Evolutionary conservation across 768 basidiomycete species (phyloP).

Genomic region (Rhizopogon vesiculosus): DNA sequence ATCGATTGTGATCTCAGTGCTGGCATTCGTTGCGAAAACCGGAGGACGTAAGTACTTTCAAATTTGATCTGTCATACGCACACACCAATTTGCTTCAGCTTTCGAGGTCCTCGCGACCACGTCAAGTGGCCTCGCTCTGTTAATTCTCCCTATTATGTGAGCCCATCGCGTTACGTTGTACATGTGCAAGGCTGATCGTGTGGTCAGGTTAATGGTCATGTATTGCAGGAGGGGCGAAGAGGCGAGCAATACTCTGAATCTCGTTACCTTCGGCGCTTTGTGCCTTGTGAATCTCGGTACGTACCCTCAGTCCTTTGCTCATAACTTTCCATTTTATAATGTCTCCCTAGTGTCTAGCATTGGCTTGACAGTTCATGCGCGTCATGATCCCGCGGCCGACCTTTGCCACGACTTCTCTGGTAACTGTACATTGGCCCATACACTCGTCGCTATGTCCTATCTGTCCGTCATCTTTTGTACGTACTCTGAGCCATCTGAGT

Average conservation of each 20-base stretch:
- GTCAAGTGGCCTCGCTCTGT: constrained; percentile 8
- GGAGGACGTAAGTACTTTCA: constrained; percentile 15
- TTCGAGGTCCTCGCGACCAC: constrained; percentile 17
- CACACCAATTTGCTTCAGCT: constrained; percentile 5
- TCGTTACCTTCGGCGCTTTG: constrained; percentile 16
- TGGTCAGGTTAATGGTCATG: constrained; percentile 13
- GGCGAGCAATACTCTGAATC: constrained; percentile 17
- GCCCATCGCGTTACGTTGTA: neutral
- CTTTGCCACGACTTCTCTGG: constrained; percentile 27
- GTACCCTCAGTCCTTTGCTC: neutral
- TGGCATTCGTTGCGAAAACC: constrained; percentile 15
- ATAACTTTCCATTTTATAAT: neutral
- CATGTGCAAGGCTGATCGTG: neutral
- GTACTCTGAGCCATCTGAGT: constrained; percentile 1
- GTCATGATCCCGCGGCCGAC: constrained; percentile 7
- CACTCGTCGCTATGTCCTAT: constrained; percentile 26
- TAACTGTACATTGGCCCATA: constrained; percentile 15
- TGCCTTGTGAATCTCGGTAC: constrained; percentile 15
- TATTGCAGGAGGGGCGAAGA: constrained; percentile 9
- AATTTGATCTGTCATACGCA: neutral
- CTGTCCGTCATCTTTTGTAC: constrained; percentile 22
- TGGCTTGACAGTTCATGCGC: constrained; percentile 24
- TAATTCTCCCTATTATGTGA: constrained; percentile 17
- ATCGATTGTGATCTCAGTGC: constrained; percentile 11
- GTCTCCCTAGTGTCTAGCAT: constrained; percentile 10